Evolutionary conservation across 2,329 filamentous ascomycete species (phyloP).

Genomic region (Colletotrichum sp.): DNA sequence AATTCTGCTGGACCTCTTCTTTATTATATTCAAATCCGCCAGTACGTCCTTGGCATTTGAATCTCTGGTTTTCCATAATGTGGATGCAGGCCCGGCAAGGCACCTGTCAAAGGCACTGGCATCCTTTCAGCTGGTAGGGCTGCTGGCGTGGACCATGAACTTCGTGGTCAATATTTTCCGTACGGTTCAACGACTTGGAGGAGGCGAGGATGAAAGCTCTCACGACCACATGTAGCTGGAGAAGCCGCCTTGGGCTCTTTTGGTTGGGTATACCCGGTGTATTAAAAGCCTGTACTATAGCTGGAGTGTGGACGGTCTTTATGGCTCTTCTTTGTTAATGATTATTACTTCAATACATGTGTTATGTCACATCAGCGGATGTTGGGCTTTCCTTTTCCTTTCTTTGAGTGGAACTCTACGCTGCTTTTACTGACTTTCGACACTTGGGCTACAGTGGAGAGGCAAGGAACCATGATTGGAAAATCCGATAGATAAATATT

Average conservation of each 20-base stretch:
- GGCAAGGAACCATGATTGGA: neutral
- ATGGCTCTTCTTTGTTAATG: conserved; percentile 3
- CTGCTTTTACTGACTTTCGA: neutral
- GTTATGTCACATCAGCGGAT: neutral
- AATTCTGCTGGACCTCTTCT: conserved; percentile 90
- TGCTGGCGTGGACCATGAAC: conserved; percentile 89
- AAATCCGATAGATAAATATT: neutral
- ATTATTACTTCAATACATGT: neutral
- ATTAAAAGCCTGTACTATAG: conserved; percentile 18
- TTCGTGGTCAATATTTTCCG: conserved; percentile 86
- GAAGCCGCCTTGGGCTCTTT: neutral
- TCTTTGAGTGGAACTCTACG: neutral
- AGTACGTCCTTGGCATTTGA: conserved; percentile 91
- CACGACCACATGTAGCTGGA: conserved; percentile 12
- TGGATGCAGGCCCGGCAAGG: conserved; percentile 22
- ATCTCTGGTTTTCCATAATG: conserved; percentile 68
- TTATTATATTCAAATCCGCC: conserved; percentile 96
- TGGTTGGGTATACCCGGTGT: conserved; percentile 18
- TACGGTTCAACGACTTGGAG: conserved; percentile 64
- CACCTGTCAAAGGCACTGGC: conserved; percentile 72
- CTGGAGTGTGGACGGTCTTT: neutral
- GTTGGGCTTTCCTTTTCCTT: neutral
- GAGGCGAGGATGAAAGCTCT: conserved; percentile 47
- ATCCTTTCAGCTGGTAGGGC: conserved; percentile 77
- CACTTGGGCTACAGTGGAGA: neutral